phyloP scores from a whole-genome alignment of 1,284 basidiomycete genomes.

The Ceratobasidium sp. region DNA sequence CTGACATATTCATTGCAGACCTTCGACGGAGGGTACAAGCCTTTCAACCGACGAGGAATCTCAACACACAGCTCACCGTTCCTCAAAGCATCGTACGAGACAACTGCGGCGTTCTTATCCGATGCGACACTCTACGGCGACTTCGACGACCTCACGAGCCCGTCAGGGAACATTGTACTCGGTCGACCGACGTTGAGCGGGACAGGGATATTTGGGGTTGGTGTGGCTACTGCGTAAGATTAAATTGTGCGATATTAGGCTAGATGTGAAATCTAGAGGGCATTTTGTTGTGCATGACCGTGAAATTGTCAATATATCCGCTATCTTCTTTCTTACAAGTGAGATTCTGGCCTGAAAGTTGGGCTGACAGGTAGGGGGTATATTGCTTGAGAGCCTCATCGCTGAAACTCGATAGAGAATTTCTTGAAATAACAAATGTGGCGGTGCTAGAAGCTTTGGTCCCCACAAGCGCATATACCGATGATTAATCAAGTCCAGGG shows the following conservation, averaged over 20 bases:
- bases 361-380: too few species aligned
- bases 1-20: slow-evolving; percentile 65
- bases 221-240: slow-evolving; percentile 16
- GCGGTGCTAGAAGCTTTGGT: too few species aligned
- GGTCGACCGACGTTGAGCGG: slow-evolving; percentile 85
- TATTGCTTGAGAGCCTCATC: too few species aligned
- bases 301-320: not conserved
- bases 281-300: not conserved
- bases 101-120: slow-evolving; percentile 94
- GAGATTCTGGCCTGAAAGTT: too few species aligned
- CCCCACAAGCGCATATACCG: too few species aligned
- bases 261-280: not conserved
- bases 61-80: slow-evolving; percentile 91
- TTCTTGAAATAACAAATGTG: too few species aligned
- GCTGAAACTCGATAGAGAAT: too few species aligned
- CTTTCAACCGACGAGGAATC: slow-evolving; percentile 97
- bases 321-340: too few species aligned
- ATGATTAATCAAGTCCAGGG: too few species aligned
- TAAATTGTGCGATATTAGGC: too few species aligned
- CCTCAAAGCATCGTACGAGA: slow-evolving; percentile 97
- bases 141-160: slow-evolving; percentile 89
- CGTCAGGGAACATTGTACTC: slow-evolving; percentile 91
- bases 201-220: slow-evolving; percentile 77
- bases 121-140: slow-evolving; percentile 95
- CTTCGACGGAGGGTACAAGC: slow-evolving; percentile 95